A percentile compares a stretch with the other conserved stretches of the same genome.
Conservation (phyloP, 306 rosid genomes). For the cucumber (Cucumis sativus) region Cucumber_9930_V3 NC_026656.2:24171001-24171500, state of each 20-base stretch:
- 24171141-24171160: neutral
- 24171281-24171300: neutral
- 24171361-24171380: neutral
- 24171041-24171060: neutral
- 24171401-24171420: neutral
- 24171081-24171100: neutral
- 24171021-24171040: neutral
- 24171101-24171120: neutral
- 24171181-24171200: neutral
- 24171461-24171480: slow-evolving; percentile 17
- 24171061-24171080: neutral
- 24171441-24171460: slow-evolving; percentile 10
- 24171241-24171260: slow-evolving; percentile 1
- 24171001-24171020: neutral
- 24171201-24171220: neutral
- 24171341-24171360: neutral
- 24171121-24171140: neutral
- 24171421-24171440: slow-evolving; percentile 5
- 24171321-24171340: slow-evolving; percentile 4
- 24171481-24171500: neutral
- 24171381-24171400: neutral
- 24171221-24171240: slow-evolving; percentile 7
- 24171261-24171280: neutral
- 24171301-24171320: neutral
- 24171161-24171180: neutral